Percentiles rank a stretch among this genome's conserved stretches.
Conservation (phyloP, 129 eudicot species). For the Ambrosia trifida region DNA sequence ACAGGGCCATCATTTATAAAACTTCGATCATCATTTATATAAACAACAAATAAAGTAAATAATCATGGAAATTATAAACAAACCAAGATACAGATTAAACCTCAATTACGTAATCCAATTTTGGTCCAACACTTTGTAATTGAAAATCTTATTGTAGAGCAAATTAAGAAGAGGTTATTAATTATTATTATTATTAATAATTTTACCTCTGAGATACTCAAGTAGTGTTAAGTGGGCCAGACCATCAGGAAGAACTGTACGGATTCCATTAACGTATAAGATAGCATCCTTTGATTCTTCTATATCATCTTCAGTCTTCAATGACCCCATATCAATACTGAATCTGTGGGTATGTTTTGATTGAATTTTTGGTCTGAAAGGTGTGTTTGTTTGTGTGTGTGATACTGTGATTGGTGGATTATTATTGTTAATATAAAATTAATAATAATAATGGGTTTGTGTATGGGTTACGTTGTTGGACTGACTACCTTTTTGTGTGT, state of each 20-base stretch:
- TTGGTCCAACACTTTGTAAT: neutral
- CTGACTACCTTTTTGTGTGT: too few species aligned
- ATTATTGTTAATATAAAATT: too few species aligned
- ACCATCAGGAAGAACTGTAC: slow-evolving; percentile 81
- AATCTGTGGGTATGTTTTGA: neutral
- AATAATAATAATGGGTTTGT: neutral
- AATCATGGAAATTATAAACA: neutral
- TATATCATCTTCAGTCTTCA: slow-evolving; percentile 48
- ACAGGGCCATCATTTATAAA: neutral
- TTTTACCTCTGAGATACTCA: slow-evolving; percentile 94
- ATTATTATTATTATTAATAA: too few species aligned
- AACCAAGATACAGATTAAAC: neutral
- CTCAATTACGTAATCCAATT: neutral
- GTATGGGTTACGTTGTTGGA: too few species aligned
- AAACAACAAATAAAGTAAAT: neutral
- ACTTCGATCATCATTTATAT: neutral
- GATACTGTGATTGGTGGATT: too few species aligned
- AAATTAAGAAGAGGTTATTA: neutral
- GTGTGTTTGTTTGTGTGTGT: too few species aligned
- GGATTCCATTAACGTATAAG: slow-evolving; percentile 80
- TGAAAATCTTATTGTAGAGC: neutral
- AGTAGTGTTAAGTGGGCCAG: slow-evolving; percentile 87
- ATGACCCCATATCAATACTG: slow-evolving; percentile 58
- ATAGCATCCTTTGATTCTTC: slow-evolving; percentile 57
- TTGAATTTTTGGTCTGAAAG: neutral